Evolutionary conservation across 139 green algal species (phyloP).

Genomic region (Chlorella sp.): DNA sequence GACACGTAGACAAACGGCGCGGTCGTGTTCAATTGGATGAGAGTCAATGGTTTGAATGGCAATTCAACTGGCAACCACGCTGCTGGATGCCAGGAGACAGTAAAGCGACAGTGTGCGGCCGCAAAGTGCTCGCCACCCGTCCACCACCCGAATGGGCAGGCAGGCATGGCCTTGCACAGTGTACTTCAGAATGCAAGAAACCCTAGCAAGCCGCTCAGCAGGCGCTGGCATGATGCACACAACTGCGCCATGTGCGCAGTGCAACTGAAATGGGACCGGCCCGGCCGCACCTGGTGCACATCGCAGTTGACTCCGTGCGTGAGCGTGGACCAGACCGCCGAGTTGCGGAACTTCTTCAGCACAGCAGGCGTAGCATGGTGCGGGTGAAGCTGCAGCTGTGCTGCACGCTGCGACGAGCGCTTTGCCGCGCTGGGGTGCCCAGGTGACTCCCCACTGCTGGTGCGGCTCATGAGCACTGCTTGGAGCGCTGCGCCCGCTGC

Average conservation of each 20-base stretch:
- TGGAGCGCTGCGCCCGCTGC: neutral
- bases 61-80: too few species aligned
- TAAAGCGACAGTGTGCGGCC: too few species aligned
- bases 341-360: conserved; percentile 11
- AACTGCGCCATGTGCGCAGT: neutral
- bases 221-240: neutral
- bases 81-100: too few species aligned
- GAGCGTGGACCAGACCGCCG: conserved; percentile 3
- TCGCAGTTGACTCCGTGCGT: conserved; percentile 13
- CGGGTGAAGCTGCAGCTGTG: too few species aligned
- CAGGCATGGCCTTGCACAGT: too few species aligned
- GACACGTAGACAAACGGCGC: too few species aligned
- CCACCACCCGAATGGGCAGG: too few species aligned
- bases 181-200: too few species aligned
- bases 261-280: neutral
- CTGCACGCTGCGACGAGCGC: neutral
- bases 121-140: too few species aligned
- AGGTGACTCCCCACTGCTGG: neutral
- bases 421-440: neutral
- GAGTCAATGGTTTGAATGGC: too few species aligned
- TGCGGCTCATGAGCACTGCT: neutral
- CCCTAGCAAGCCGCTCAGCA: neutral
- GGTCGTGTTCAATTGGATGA: too few species aligned
- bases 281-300: conserved; percentile 11
- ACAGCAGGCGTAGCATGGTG: neutral